These are phyloP conservation scores for Mallotus nudiflorus DNA, from an alignment of 345 rosid species.

Conservation along the genomic window DNA sequence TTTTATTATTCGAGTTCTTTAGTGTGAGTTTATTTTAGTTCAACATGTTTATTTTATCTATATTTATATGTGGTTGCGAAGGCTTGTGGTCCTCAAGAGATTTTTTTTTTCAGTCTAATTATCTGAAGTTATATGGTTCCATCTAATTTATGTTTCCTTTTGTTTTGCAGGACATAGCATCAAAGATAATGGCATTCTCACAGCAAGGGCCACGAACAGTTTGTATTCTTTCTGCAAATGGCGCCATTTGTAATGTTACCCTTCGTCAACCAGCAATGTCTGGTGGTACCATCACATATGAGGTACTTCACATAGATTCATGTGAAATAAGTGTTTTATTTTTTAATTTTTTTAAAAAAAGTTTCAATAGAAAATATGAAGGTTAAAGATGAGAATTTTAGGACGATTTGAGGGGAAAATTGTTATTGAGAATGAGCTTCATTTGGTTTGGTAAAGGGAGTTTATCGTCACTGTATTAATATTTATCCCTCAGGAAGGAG, in stretches of 20 bases:
- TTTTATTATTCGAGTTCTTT: background rate
- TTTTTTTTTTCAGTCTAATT: background rate
- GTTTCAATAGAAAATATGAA: background rate
- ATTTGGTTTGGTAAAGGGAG: background rate
- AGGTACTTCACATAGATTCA: constrained; percentile 45
- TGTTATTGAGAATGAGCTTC: background rate
- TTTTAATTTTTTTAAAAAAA: too few relatives aligned
- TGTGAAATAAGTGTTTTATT: too few relatives aligned
- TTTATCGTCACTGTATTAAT: background rate
- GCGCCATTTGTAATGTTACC: constrained; percentile 69
- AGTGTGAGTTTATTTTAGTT: too few relatives aligned
- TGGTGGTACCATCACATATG: constrained; percentile 60
- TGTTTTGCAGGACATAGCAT: constrained; percentile 65
- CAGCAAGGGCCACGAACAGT: constrained; percentile 80
- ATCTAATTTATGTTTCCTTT: background rate
- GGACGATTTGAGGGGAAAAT: too few relatives aligned
- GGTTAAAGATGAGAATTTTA: background rate
- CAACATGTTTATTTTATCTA: too few relatives aligned
- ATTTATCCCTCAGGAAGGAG: background rate
- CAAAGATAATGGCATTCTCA: constrained; percentile 69
- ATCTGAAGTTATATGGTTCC: background rate
- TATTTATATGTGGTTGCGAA: too few relatives aligned
- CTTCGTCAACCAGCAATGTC: constrained; percentile 61
- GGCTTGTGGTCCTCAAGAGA: too few relatives aligned
- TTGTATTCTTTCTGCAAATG: constrained; percentile 88